phyloP scores from a whole-genome alignment of 2,329 filamentous ascomycete genomes.

The Claviceps sorghi region DNA sequence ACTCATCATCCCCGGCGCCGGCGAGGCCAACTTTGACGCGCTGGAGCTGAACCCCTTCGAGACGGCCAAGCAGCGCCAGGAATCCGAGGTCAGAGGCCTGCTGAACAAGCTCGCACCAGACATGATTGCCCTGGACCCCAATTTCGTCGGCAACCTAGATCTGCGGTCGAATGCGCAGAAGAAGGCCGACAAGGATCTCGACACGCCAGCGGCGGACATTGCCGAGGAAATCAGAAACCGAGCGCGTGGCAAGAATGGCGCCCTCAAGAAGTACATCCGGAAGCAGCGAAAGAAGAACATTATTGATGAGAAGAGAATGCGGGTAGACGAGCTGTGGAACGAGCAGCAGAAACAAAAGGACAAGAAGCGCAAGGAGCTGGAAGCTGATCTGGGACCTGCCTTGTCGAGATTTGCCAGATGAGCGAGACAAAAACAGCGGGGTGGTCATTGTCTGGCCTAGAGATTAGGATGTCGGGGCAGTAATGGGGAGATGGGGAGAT shows the following conservation, averaged over 20 bases:
- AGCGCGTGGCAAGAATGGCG: slow-evolving; percentile 78
- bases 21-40: slow-evolving; percentile 91
- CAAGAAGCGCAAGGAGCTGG: slow-evolving; percentile 45
- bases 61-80: slow-evolving; percentile 80
- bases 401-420: slow-evolving; percentile 73
- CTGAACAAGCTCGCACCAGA: slow-evolving; percentile 92
- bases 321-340: slow-evolving; percentile 69
- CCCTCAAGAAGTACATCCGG: slow-evolving; percentile 71
- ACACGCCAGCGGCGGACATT: slow-evolving; percentile 46
- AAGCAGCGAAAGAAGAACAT: slow-evolving; percentile 91
- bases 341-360: slow-evolving; percentile 54
- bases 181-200: slow-evolving; percentile 63
- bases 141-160: slow-evolving; percentile 81
- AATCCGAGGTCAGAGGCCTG: slow-evolving; percentile 75
- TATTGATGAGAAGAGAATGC: slow-evolving; percentile 85
- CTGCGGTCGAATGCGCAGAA: slow-evolving; percentile 64
- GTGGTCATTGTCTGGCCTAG: too few species aligned
- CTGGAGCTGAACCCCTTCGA: slow-evolving; percentile 93
- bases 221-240: slow-evolving; percentile 56
- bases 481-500: slow-evolving; percentile 22
- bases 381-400: slow-evolving; percentile 69
- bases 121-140: slow-evolving; percentile 91
- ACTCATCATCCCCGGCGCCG: slow-evolving; percentile 83
- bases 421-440: slow-evolving; percentile 5
- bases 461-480: background rate